A percentile compares a stretch with the other conserved stretches of the same genome.
Evolutionary conservation across 768 basidiomycete genomes (phyloP).

Genomic region (Rhodotorula taiwanensis): DNA sequence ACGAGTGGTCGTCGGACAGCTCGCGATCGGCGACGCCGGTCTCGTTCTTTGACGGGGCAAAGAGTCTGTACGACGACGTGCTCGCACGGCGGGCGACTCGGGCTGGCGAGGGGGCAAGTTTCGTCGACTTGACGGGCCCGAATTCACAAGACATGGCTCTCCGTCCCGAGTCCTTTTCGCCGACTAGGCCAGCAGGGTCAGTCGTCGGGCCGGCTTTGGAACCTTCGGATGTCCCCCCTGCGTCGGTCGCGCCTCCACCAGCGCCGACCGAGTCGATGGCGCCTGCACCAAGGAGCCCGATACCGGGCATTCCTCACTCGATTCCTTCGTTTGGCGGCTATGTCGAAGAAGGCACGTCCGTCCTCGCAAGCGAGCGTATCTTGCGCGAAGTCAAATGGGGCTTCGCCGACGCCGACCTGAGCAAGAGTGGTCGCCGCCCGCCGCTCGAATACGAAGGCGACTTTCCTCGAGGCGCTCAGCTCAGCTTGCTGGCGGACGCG

Average conservation of each 20-base stretch:
- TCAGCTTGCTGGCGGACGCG: background rate
- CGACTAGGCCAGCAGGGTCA: no score
- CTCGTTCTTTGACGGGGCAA: no score
- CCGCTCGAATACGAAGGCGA: conserved; percentile 21
- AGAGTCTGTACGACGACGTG: background rate
- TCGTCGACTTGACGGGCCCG: no score
- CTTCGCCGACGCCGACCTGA: conserved; percentile 6
- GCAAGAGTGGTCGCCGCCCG: conserved; percentile 6
- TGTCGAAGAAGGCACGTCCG: conserved; percentile 3
- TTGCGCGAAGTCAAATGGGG: conserved; percentile 20
- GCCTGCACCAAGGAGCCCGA: background rate
- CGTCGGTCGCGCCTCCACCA: no score
- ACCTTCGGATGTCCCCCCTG: no score
- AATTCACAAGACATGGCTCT: no score
- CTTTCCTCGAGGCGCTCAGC: conserved; percentile 24
- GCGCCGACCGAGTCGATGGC: no score
- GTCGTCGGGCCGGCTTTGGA: no score
- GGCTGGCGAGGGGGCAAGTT: no score
- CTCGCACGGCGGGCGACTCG: background rate
- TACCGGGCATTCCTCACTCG: background rate
- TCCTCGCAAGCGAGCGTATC: conserved; percentile 12
- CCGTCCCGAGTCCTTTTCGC: no score
- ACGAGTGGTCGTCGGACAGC: background rate
- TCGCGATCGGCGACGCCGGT: no score
- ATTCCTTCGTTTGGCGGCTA: conserved; percentile 22